phyloP scores from a whole-genome alignment of 2,329 filamentous ascomycete genomes.

The Trichoderma sp. region DNA sequence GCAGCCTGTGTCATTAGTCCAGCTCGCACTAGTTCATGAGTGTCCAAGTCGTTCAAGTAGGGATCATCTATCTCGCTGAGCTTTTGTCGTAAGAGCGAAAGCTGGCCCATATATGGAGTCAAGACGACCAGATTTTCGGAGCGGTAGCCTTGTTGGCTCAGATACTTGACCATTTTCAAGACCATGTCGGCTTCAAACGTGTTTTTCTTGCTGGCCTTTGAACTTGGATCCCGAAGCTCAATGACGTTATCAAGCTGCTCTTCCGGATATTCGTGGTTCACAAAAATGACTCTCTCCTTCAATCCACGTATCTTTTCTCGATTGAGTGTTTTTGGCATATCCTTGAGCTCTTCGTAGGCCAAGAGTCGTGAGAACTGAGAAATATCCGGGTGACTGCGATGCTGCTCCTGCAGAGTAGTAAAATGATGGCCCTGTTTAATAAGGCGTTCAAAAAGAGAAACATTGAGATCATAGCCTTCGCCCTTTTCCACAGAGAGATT shows the following conservation, averaged over 20 bases:
- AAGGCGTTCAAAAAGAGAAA: conserved; percentile 71
- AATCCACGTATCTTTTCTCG: conserved; percentile 60
- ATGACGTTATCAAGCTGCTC: conserved; percentile 45
- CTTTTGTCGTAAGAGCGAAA: conserved; percentile 58
- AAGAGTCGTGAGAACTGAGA: conserved; percentile 60
- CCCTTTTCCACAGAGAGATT: conserved; percentile 64
- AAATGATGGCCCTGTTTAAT: conserved; percentile 59
- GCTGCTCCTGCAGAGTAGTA: conserved; percentile 62
- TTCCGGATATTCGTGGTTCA: conserved; percentile 66
- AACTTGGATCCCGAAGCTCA: conserved; percentile 55
- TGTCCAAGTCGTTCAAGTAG: conserved; percentile 70
- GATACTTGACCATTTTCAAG: conserved; percentile 65
- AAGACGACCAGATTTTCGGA: conserved; percentile 68
- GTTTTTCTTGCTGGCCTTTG: conserved; percentile 62
- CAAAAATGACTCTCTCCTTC: conserved; percentile 63
- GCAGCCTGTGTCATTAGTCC: conserved; percentile 62
- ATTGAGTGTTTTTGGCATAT: conserved; percentile 54
- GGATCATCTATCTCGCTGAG: conserved; percentile 64
- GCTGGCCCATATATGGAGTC: conserved; percentile 73
- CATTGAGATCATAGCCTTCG: conserved; percentile 67
- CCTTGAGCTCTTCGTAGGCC: conserved; percentile 65
- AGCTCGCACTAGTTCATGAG: conserved; percentile 59
- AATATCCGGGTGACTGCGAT: conserved; percentile 71
- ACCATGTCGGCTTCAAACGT: conserved; percentile 68
- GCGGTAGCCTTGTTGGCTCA: conserved; percentile 72